Evolutionary conservation across 1,139 yeast genomes (phyloP), one percentile per base, ranked within the genome.

Genomic region (Candida freyschussii): DNA sequence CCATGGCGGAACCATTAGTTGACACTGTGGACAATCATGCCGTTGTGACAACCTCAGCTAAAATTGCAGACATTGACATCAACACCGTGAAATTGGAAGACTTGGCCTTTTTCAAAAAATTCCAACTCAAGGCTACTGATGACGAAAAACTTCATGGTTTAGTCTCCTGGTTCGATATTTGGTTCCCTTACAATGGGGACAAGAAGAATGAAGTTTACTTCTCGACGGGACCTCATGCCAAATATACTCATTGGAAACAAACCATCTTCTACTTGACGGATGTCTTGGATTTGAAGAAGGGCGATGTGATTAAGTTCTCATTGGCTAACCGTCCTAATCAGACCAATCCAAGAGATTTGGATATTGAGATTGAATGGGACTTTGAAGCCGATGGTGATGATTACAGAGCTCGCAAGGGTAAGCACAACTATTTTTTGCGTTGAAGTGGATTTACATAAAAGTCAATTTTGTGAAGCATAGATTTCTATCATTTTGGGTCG

Each of bases 181-280:
- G 75, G 48, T 91, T 91, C 72, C 84, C 86, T 37, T 59, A 58
- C 22, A 59, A 53, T 8, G 30, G 25, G 30, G 47, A 53, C 20
- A 69, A 72, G 34, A 77, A 79, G 44, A 69, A 70, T 38, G 76
- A 75, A 45, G 77, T 80, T 28, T 66, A 66, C 22, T 81, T 84
- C 52, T 75, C 83, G 23, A 84, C 95, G 13, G 94, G 94, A 20
- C 91, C 95, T 26, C 82, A 79, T 67, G 74, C 78, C 33, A 72
- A 75, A 45, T 82, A 82, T 63, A 84, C 94, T 17, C 95, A 84
- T 58, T 93, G 99, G 99, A 93, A 91, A 60, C 98, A 91, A 65
- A 84, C 96, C 13, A 95, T 91, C 2, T 87, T 93, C 63, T 93
- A 91, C 62, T 72, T 91, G 57, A 78, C 75, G 52, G 86, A 85